Conservation (phyloP, 2,329 filamentous ascomycete genomes). For the Verticillium nonalfalfae region DNA sequence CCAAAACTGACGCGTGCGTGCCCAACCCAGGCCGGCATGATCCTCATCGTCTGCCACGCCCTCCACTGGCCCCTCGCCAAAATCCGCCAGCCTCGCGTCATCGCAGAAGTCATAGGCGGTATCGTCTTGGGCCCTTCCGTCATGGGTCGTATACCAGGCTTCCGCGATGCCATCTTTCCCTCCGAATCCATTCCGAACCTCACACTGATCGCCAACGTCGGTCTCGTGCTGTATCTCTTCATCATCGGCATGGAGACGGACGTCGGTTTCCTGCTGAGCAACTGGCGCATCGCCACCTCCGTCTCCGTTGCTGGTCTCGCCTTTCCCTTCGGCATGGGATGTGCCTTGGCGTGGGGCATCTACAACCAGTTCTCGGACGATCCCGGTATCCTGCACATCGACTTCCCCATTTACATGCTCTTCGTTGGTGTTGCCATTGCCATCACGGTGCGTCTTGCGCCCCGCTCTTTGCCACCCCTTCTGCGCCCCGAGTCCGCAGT, state of each 20-base stretch:
- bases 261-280: slow-evolving; percentile 66
- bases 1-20: neutral
- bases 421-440: slow-evolving; percentile 93
- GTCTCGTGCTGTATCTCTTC: slow-evolving; percentile 80
- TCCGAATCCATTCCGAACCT: slow-evolving; percentile 66
- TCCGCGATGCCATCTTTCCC: slow-evolving; percentile 72
- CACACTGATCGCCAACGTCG: slow-evolving; percentile 73
- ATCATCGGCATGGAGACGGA: slow-evolving; percentile 85
- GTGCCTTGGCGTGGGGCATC: slow-evolving; percentile 72
- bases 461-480: neutral
- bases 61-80: slow-evolving; percentile 71
- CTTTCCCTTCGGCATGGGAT: slow-evolving; percentile 76
- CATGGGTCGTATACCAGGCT: slow-evolving; percentile 79
- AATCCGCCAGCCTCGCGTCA: slow-evolving; percentile 73
- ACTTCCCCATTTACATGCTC: slow-evolving; percentile 49
- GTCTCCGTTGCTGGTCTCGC: slow-evolving; percentile 77
- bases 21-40: slow-evolving; percentile 27
- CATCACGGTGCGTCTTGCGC: slow-evolving; percentile 52
- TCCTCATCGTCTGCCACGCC: slow-evolving; percentile 38
- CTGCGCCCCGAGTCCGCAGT: slow-evolving; percentile 21
- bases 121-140: slow-evolving; percentile 82
- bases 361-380: slow-evolving; percentile 63
- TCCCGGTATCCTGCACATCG: slow-evolving; percentile 29
- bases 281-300: slow-evolving; percentile 73
- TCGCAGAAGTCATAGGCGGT: slow-evolving; percentile 75